phyloP scores from a whole-genome alignment of 2,329 filamentous ascomycete species.

The Fonsecaea nubica region DNA sequence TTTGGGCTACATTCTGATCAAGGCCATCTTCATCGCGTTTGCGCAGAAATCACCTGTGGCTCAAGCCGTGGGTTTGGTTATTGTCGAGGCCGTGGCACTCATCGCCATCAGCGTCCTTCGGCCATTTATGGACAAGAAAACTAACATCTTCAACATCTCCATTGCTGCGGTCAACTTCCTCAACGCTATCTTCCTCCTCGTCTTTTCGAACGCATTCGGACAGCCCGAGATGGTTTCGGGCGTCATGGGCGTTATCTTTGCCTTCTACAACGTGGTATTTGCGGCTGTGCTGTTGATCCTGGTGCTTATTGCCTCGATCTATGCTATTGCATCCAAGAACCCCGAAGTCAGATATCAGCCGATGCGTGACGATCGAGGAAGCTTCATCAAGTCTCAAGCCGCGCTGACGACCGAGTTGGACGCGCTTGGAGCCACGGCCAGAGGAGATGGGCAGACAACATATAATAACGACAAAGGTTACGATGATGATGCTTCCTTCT shows the following conservation, averaged over 20 bases:
- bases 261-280: conserved; percentile 84
- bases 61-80: conserved; percentile 80
- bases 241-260: conserved; percentile 87
- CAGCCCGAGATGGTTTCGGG: conserved; percentile 83
- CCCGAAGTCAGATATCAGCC: conserved; percentile 94
- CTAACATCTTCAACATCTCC: conserved; percentile 93
- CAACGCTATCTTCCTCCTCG: conserved; percentile 84
- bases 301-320: conserved; percentile 76
- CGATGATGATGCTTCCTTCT: conserved; percentile 68
- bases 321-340: conserved; percentile 88
- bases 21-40: conserved; percentile 86
- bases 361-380: conserved; percentile 94
- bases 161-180: conserved; percentile 90
- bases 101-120: conserved; percentile 79
- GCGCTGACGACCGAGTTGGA: conserved; percentile 87
- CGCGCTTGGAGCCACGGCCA: conserved; percentile 84
- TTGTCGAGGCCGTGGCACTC: conserved; percentile 80
- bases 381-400: conserved; percentile 95
- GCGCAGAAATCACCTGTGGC: conserved; percentile 72
- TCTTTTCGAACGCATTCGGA: conserved; percentile 87
- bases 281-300: conserved; percentile 82
- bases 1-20: conserved; percentile 79
- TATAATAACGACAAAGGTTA: conserved; percentile 66
- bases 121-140: conserved; percentile 99
- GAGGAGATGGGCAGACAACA: conserved; percentile 73